Evolutionary conservation across 257 asterid species (phyloP).

Genomic region (Gynochthodes officinalis): DNA sequence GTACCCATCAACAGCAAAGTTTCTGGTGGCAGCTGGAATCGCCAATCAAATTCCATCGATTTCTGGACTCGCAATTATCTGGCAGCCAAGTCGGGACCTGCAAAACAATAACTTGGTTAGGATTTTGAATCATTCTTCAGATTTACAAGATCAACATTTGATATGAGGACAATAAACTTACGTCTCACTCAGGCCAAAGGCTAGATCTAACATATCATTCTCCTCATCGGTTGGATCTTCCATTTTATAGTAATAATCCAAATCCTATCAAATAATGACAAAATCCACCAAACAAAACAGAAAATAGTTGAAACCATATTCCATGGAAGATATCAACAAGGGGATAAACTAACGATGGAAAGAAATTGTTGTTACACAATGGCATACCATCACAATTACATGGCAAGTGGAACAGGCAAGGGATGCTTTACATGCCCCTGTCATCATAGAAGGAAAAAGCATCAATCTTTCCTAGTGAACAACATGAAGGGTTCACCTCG

Average conservation of each 20-base stretch:
- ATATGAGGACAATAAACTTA: constrained; percentile 25
- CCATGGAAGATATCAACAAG: neutral
- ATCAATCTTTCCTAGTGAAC: neutral
- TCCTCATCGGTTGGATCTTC: constrained; percentile 90
- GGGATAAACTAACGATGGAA: neutral
- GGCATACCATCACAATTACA: constrained; percentile 80
- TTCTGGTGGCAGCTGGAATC: constrained; percentile 77
- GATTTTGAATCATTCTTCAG: neutral
- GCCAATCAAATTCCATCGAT: constrained; percentile 90
- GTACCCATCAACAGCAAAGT: constrained; percentile 89
- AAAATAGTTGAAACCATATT: neutral
- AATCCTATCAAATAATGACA: constrained; percentile 49
- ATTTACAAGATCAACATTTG: neutral
- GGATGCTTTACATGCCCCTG: constrained; percentile 98
- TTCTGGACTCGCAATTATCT: constrained; percentile 76
- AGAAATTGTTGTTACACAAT: neutral
- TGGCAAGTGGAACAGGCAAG: constrained; percentile 99
- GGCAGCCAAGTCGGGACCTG: constrained; percentile 98
- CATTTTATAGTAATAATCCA: constrained; percentile 72
- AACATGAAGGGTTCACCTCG: neutral
- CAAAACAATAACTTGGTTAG: constrained; percentile 9
- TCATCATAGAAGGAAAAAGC: constrained; percentile 9
- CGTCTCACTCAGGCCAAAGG: constrained; percentile 92
- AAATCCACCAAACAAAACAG: neutral
- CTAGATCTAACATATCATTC: constrained; percentile 97